Conservation (phyloP, 768 basidiomycete species). For the Lactifluus hygrophoroides region DNA sequence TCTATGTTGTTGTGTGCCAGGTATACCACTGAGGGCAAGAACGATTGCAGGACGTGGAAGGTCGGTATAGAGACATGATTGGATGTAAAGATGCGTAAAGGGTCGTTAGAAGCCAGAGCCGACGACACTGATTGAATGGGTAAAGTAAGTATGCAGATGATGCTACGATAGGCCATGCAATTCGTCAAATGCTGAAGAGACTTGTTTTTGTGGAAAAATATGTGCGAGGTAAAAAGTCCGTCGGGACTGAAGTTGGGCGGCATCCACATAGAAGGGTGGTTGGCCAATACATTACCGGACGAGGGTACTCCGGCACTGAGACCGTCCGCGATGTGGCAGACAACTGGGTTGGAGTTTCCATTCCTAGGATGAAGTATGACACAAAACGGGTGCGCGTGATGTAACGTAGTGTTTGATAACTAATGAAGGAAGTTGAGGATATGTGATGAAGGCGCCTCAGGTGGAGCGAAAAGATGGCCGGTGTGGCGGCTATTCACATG, state of each 20-base stretch:
- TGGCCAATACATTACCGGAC: background rate
- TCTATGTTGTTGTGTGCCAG: constrained; percentile 3
- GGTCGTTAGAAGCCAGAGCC: background rate
- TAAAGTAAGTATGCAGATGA: constrained; percentile 3
- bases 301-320: background rate
- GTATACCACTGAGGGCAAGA: background rate
- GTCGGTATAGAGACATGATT: background rate
- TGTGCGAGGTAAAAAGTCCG: constrained; percentile 6
- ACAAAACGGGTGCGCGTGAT: constrained; percentile 9
- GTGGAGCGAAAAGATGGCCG: constrained; percentile 1
- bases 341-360: constrained; percentile 4
- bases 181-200: constrained; percentile 1
- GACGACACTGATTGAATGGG: constrained; percentile 1
- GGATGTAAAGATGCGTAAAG: background rate
- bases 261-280: background rate
- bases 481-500: constrained; percentile 16
- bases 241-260: background rate
- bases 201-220: constrained; percentile 1
- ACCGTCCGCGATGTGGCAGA: background rate
- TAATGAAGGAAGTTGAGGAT: constrained; percentile 10
- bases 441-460: background rate
- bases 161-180: constrained; percentile 1
- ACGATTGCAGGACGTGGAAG: background rate
- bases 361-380: constrained; percentile 14
- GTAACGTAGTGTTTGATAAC: constrained; percentile 8